phyloP scores from a whole-genome alignment of 192 early-diverging fungal species.

The Coemansia sp. region DNA sequence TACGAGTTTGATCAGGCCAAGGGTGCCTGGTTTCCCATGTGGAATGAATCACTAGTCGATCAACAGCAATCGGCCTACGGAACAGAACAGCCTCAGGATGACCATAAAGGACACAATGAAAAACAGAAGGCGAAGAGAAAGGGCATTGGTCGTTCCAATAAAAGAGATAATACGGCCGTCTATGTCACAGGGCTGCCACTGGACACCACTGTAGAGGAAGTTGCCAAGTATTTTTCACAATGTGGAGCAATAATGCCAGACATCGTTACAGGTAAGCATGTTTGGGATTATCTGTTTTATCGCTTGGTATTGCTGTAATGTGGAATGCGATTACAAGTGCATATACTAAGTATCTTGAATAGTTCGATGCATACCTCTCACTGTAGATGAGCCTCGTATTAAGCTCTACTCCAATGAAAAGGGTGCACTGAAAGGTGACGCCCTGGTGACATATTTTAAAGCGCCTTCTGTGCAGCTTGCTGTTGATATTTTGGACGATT shows the following conservation, averaged over 20 bases:
- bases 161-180: constrained; percentile 71
- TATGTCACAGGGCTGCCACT: constrained; percentile 84
- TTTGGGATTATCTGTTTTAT: background rate
- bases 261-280: constrained; percentile 34
- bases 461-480: constrained; percentile 86
- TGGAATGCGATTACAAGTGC: background rate
- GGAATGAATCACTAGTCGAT: constrained; percentile 42
- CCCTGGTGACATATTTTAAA: constrained; percentile 87
- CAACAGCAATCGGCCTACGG: constrained; percentile 52
- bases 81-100: constrained; percentile 5
- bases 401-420: constrained; percentile 82
- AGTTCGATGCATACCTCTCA: background rate
- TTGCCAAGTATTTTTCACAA: constrained; percentile 56
- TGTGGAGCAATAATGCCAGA: constrained; percentile 51
- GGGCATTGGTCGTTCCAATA: constrained; percentile 32
- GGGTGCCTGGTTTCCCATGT: constrained; percentile 89
- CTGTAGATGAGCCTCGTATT: constrained; percentile 76
- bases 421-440: constrained; percentile 83
- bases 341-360: background rate
- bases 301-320: background rate
- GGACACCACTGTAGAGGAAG: constrained; percentile 78
- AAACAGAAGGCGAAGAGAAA: constrained; percentile 55
- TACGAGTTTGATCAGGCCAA: constrained; percentile 82
- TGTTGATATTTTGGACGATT: constrained; percentile 83
- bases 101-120: background rate